These are phyloP conservation scores for Arabidopsis lyrata DNA, from an alignment of 441 rosid species.

Conservation along the genomic window DNA sequence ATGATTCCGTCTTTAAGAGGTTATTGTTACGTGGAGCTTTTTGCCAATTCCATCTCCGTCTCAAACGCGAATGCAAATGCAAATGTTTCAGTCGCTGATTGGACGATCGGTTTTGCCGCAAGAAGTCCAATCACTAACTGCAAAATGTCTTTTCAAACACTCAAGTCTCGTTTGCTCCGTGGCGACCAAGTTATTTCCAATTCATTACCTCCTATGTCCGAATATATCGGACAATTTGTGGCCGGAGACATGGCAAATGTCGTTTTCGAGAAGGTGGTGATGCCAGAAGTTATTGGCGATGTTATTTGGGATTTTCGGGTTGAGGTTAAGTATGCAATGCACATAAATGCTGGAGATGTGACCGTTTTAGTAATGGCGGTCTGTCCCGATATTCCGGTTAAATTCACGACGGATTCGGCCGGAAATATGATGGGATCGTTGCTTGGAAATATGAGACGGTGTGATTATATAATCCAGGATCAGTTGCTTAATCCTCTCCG, in stretches of 20 bases:
- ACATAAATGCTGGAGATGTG: too few relatives aligned
- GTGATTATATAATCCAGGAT: conserved; percentile 3
- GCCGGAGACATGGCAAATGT: background rate
- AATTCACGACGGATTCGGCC: conserved; percentile 18
- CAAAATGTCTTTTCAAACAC: too few relatives aligned
- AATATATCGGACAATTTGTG: background rate
- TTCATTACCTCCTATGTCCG: background rate
- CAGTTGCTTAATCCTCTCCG: background rate
- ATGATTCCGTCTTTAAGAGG: too few relatives aligned
- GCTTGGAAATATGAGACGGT: conserved; percentile 34
- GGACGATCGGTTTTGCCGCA: conserved; percentile 22
- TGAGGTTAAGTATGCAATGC: conserved; percentile 13
- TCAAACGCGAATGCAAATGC: background rate
- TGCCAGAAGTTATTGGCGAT: conserved; percentile 6
- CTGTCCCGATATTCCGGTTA: conserved; percentile 28
- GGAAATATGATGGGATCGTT: conserved; percentile 25
- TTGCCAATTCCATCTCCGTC: conserved; percentile 30
- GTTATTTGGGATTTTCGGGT: conserved; percentile 26
- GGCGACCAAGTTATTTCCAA: conserved; percentile 20
- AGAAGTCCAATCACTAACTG: background rate
- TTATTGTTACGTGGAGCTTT: conserved; percentile 26
- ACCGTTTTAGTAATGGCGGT: background rate
- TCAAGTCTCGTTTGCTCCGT: conserved; percentile 32
- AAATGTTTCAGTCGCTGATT: conserved; percentile 28
- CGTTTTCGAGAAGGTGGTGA: conserved; percentile 2